These are phyloP conservation scores for Podila clonocystis DNA, from an alignment of 192 early-diverging fungal species.

Conservation along the genomic window DNA sequence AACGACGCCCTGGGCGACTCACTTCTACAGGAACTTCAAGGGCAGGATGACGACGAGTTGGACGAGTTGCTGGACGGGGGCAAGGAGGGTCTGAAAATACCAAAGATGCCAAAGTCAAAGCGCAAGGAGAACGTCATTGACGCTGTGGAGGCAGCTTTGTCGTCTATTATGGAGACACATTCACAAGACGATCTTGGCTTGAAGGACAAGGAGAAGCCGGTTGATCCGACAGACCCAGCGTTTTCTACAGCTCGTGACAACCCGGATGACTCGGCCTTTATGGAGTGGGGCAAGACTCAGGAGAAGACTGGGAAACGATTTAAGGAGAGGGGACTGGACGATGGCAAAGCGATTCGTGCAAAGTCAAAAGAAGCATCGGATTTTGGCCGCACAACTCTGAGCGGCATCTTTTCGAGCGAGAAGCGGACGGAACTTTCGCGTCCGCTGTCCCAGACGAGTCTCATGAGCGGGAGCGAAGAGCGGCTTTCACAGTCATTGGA, in stretches of 20 bases:
- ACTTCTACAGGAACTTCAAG: constrained; percentile 23
- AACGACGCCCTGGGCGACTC: constrained; percentile 15
- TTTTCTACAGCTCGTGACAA: constrained; percentile 30
- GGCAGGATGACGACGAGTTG: constrained; percentile 22
- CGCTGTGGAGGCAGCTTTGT: constrained; percentile 64
- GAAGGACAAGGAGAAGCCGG: background rate
- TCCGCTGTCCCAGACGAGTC: background rate
- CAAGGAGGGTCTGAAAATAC: constrained; percentile 11
- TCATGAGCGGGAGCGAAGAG: background rate
- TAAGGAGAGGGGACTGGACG: constrained; percentile 15
- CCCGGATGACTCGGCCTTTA: constrained; percentile 12
- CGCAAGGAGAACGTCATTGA: constrained; percentile 30
- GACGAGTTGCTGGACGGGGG: background rate
- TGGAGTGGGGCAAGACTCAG: constrained; percentile 34
- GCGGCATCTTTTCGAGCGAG: constrained; percentile 11
- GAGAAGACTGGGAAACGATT: constrained; percentile 18
- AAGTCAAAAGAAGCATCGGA: constrained; percentile 4
- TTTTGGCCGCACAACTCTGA: background rate
- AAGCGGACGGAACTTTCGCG: background rate
- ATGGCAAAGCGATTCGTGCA: constrained; percentile 12
- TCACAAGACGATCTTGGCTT: constrained; percentile 12
- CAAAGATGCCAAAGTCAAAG: constrained; percentile 7
- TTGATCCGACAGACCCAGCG: constrained; percentile 26
- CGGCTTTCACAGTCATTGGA: background rate
- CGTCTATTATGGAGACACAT: constrained; percentile 60